Percentiles rank a stretch among this genome's conserved stretches.
Evolutionary conservation across 768 basidiomycete genomes (phyloP).

Genomic region (Cystobasidium tubakii): DNA sequence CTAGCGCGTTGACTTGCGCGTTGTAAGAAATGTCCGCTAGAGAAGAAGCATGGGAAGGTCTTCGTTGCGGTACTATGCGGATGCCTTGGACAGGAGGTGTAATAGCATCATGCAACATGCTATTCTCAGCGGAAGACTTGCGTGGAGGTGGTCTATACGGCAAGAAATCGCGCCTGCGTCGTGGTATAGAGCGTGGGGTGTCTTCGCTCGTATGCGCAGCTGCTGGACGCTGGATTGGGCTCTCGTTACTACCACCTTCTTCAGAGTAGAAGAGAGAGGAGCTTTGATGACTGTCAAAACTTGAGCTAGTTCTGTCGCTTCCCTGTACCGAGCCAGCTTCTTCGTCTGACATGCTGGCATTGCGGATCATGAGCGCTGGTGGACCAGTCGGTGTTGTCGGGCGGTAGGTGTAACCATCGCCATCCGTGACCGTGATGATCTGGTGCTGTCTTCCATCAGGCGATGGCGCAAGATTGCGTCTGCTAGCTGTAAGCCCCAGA

Average conservation of each 20-base stretch:
- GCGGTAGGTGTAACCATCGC: conserved; percentile 35
- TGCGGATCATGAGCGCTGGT: conserved; percentile 31
- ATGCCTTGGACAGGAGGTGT: conserved; percentile 18
- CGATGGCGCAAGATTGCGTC: conserved; percentile 6
- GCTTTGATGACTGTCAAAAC: conserved; percentile 41
- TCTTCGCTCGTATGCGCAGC: neutral
- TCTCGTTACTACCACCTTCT: conserved; percentile 24
- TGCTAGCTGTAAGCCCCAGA: conserved; percentile 7
- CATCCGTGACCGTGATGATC: conserved; percentile 40
- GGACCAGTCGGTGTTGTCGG: conserved; percentile 15
- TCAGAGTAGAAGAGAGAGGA: conserved; percentile 45
- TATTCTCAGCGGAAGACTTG: conserved; percentile 8
- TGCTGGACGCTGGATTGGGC: conserved; percentile 1
- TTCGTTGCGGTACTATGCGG: conserved; percentile 20
- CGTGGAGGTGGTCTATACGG: conserved; percentile 36
- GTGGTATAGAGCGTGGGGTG: conserved; percentile 37
- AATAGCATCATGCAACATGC: conserved; percentile 5
- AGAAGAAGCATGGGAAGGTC: neutral
- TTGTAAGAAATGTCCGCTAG: conserved; percentile 25
- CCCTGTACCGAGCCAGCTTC: neutral
- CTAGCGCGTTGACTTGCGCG: conserved; percentile 20
- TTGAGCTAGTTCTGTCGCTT: conserved; percentile 33
- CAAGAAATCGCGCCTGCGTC: conserved; percentile 42
- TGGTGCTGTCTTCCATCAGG: conserved; percentile 19
- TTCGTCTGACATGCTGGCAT: conserved; percentile 21